These are phyloP conservation scores for Zoysia pacifica DNA, from an alignment of 176 grass and related monocot species.

Conservation along the genomic window DNA sequence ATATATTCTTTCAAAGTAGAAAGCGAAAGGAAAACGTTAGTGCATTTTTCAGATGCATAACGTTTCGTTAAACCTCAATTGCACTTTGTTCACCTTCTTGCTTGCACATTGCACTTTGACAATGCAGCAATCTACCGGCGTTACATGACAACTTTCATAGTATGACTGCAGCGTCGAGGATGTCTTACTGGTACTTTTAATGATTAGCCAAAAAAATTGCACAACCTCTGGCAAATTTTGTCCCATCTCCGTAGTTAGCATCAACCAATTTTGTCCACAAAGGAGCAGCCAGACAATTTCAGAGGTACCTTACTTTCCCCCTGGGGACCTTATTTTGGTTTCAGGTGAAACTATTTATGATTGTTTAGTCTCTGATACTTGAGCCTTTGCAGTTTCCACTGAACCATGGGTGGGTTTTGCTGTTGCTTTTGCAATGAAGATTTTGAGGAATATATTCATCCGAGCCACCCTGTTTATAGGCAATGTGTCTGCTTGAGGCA, in stretches of 20 bases:
- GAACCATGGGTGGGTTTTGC: slow-evolving; percentile 75
- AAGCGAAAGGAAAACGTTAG: neutral
- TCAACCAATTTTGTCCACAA: neutral
- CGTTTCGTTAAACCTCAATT: neutral
- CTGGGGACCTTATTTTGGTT: neutral
- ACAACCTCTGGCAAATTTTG: neutral
- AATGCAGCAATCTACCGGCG: neutral
- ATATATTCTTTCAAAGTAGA: neutral
- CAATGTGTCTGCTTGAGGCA: slow-evolving; percentile 74
- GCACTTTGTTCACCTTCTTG: neutral
- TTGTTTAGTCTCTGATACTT: slow-evolving; percentile 18
- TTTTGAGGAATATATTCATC: slow-evolving; percentile 76
- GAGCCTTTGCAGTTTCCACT: slow-evolving; percentile 19
- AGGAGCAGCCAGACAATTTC: neutral
- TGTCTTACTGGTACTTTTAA: neutral
- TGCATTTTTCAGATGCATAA: neutral
- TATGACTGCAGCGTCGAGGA: slow-evolving; percentile 7
- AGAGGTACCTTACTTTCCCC: slow-evolving; percentile 2
- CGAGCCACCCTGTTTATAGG: slow-evolving; percentile 73
- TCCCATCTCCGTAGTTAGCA: neutral
- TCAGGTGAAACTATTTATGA: neutral
- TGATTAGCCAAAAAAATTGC: neutral
- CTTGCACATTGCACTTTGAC: neutral
- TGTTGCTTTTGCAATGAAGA: slow-evolving; percentile 72
- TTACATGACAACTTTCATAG: neutral